Conservation (phyloP, 2,329 filamentous ascomycete species). For the Moelleriella libera region DNA sequence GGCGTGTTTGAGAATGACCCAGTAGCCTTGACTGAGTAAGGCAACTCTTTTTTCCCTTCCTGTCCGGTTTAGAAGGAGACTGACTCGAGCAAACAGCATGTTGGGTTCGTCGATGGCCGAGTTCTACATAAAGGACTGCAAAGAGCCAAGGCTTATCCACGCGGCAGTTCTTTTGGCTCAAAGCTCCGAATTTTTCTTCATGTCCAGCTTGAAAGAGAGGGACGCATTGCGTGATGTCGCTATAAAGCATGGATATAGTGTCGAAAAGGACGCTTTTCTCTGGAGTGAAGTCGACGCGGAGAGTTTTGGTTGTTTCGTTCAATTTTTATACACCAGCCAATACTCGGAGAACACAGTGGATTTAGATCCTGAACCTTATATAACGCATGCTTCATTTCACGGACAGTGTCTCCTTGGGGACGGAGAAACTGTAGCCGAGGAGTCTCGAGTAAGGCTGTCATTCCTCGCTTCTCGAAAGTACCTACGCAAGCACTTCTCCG, state of each 20-base stretch:
- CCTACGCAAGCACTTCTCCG: neutral
- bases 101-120: neutral
- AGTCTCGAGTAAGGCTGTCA: neutral
- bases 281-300: neutral
- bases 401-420: too few species aligned
- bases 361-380: neutral
- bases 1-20: neutral
- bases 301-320: neutral
- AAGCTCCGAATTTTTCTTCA: neutral
- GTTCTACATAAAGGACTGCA: neutral
- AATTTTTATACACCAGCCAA: neutral
- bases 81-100: neutral
- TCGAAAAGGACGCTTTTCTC: neutral
- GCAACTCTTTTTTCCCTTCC: neutral
- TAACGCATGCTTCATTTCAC: too few species aligned
- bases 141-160: neutral
- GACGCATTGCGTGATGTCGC: neutral
- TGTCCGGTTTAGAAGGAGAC: too few species aligned
- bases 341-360: neutral
- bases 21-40: neutral
- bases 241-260: neutral
- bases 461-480: neutral
- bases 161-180: neutral
- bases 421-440: too few species aligned
- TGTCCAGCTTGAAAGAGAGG: neutral